Evolutionary conservation across 345 rosid species (phyloP), one percentile per base, ranked within the genome.

Genomic region (Eucalyptus microcorys): DNA sequence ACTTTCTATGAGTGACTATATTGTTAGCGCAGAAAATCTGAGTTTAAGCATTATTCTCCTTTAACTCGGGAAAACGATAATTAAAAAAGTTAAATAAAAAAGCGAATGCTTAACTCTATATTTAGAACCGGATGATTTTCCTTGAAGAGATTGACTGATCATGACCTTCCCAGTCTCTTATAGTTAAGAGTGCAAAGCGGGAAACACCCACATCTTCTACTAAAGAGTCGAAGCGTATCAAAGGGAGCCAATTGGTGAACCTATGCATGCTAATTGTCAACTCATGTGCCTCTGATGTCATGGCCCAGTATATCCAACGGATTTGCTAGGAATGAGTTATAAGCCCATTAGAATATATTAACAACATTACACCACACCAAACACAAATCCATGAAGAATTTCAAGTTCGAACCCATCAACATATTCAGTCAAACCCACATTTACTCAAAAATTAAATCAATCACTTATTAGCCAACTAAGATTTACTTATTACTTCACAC

Each of bases 321-420:
- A 64, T n/a, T n/a, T 14, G 10, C 9, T n/a, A 34, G 8, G 37
- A 64, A 14, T 2, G 40, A n/a, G 5, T n/a, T 30, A n/a, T 64
- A n/a, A 26, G 15, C 66, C 32, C 14, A 27, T 30, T 27, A 12
- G 15, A 61, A 61, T 61, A 61, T 30, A 61, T 61, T 61, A 61
- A 61, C 13, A 55, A 55, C 27, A 55, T 55, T 55, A 55, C 30
- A 55, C 34, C 4, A 30, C n/a, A 3, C 7, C 16, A 61, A 13
- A 61, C 17, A 27, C 34, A 30, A 61, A 2, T 30, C 16, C 4
- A 0, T 0, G 1, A 68, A 19, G 0, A 2, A 34, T 34, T 22
- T 7, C 7, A 68, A 34, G 12, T 68, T 19, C 7, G 2, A 68
- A 10, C 13, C 3, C 7, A 11, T 71, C 26, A 71, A 71, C 26